These are phyloP conservation scores for Furcasterigmium furcatum DNA, from an alignment of 2,329 filamentous ascomycete genomes.

Conservation along the genomic window DNA sequence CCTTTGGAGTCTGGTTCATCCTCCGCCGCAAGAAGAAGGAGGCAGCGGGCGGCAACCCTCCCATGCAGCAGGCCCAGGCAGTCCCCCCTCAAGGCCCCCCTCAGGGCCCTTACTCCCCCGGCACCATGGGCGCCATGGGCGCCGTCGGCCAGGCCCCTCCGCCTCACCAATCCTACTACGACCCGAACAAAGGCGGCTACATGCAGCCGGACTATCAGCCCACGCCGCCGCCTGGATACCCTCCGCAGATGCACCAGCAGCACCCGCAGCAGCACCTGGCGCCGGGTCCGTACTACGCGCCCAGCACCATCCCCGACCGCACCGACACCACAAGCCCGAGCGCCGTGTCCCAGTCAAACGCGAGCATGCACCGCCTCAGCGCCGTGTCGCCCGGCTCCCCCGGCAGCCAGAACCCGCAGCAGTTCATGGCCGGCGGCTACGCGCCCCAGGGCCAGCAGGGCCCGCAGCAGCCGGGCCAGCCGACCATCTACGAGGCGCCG, in stretches of 20 bases:
- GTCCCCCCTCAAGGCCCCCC: conserved; percentile 5
- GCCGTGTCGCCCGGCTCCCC: conserved; percentile 4
- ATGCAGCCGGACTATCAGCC: conserved; percentile 5
- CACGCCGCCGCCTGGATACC: neutral
- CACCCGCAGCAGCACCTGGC: neutral
- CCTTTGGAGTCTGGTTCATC: conserved; percentile 24
- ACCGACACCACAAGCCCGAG: conserved; percentile 10
- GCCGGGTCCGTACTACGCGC: neutral
- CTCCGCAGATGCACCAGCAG: conserved; percentile 12
- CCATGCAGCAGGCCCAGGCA: conserved; percentile 3
- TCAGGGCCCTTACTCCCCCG: conserved; percentile 3
- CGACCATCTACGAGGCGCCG: conserved; percentile 33
- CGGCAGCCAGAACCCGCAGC: conserved; percentile 16
- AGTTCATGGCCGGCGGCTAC: conserved; percentile 4
- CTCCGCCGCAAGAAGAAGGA: conserved; percentile 24
- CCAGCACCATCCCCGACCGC: conserved; percentile 6
- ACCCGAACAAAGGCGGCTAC: conserved; percentile 17
- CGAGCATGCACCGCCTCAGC: conserved; percentile 8
- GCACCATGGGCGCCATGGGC: conserved; percentile 1
- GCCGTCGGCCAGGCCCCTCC: conserved; percentile 1
- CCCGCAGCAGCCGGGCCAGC: conserved; percentile 18
- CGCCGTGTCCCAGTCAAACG: conserved; percentile 9
- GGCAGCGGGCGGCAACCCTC: conserved; percentile 1
- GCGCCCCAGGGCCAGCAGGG: conserved; percentile 6
- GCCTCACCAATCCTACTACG: conserved; percentile 17